Evolutionary conservation across 352 stramenopile species (phyloP).

Genomic region (Achlya hypogyna): DNA sequence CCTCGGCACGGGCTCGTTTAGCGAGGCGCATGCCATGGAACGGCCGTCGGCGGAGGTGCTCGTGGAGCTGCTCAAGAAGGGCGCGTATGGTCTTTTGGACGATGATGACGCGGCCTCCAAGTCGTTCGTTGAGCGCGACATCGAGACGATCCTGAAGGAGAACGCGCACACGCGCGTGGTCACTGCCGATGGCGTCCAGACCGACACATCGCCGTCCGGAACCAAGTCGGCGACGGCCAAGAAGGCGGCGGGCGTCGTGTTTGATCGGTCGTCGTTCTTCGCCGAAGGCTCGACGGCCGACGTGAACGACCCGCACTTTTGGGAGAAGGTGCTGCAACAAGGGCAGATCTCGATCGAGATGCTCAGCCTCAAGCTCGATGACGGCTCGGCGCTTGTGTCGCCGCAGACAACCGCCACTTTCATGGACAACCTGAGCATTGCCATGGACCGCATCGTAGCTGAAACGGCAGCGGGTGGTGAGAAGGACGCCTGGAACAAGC

Average conservation of each 20-base stretch:
- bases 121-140: slow-evolving; percentile 92
- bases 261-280: slow-evolving; percentile 87
- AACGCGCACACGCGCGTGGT: slow-evolving; percentile 73
- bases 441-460: slow-evolving; percentile 50
- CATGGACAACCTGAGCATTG: slow-evolving; percentile 80
- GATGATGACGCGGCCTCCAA: slow-evolving; percentile 92
- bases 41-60: slow-evolving; percentile 88
- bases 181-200: slow-evolving; percentile 30
- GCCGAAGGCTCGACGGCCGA: slow-evolving; percentile 84
- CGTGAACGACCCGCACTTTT: slow-evolving; percentile 96
- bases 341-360: slow-evolving; percentile 80
- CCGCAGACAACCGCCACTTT: slow-evolving; percentile 84
- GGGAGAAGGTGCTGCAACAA: slow-evolving; percentile 84
- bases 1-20: slow-evolving; percentile 90
- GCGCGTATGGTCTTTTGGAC: slow-evolving; percentile 97
- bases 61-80: slow-evolving; percentile 95
- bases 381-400: slow-evolving; percentile 67
- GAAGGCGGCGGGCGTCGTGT: slow-evolving; percentile 57
- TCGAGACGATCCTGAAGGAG: slow-evolving; percentile 93
- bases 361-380: slow-evolving; percentile 80
- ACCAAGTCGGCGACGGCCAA: slow-evolving; percentile 36
- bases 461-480: slow-evolving; percentile 46
- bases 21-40: slow-evolving; percentile 81
- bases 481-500: slow-evolving; percentile 38
- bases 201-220: slow-evolving; percentile 23